These are phyloP conservation scores for Talaromyces marneffei DNA, from an alignment of 2,329 filamentous ascomycete genomes.

Conservation along the genomic window DNA sequence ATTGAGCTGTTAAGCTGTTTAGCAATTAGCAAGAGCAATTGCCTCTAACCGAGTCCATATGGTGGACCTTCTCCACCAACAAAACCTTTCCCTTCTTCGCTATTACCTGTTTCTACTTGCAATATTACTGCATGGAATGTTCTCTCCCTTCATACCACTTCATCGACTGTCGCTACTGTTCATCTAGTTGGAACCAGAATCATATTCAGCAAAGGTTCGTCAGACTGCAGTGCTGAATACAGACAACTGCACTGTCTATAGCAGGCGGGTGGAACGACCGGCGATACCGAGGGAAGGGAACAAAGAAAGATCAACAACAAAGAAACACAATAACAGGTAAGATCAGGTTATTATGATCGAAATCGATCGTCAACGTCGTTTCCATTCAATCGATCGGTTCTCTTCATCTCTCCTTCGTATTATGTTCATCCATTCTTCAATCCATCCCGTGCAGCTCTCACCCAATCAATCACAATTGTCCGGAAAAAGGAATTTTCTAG, in stretches of 20 bases:
- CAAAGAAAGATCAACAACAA: not conserved
- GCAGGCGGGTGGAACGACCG: not conserved
- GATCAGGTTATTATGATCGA: not conserved
- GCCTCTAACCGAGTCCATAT: not conserved
- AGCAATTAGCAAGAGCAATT: too few species aligned
- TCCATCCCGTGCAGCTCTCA: not conserved
- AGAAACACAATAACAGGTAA: not conserved
- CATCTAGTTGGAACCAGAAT: not conserved
- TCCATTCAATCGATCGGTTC: not conserved
- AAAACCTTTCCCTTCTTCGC: not conserved
- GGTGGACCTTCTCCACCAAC: not conserved
- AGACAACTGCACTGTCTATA: not conserved
- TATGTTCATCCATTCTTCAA: not conserved
- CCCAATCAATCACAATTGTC: not conserved
- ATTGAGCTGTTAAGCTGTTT: not conserved
- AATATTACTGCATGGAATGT: not conserved
- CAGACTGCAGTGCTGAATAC: not conserved
- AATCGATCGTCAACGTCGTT: not conserved
- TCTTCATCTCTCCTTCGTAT: not conserved
- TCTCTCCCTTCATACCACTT: not conserved
- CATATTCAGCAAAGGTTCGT: not conserved
- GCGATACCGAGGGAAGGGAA: not conserved
- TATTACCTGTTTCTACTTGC: not conserved
- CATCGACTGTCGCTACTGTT: conserved; percentile 4
- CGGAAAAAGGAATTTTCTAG: not conserved